Evolutionary conservation across 2,329 filamentous ascomycete species (phyloP).

Genomic region (Teratosphaeria pseudoeucalypti): DNA sequence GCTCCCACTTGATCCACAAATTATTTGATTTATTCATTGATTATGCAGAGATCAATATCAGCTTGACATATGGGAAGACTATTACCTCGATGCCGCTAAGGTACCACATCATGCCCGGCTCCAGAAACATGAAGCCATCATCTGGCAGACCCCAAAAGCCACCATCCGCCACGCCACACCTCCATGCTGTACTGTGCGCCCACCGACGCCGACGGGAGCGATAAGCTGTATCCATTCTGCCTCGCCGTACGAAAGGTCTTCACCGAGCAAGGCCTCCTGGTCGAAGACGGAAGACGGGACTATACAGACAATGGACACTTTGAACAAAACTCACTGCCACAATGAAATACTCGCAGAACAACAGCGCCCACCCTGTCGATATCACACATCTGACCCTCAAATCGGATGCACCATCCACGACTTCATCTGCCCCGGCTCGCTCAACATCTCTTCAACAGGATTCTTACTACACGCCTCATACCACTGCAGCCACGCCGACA

Average conservation of each 20-base stretch:
- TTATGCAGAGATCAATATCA: too few relatives aligned
- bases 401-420: not conserved
- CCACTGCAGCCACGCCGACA: conserved; percentile 20
- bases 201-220: conserved; percentile 34
- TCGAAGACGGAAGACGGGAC: conserved; percentile 39
- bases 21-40: too few relatives aligned
- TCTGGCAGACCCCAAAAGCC: conserved; percentile 26
- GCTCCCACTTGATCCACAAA: too few relatives aligned
- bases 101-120: conserved; percentile 1
- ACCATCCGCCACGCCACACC: conserved; percentile 42
- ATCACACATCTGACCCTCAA: not conserved
- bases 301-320: too few relatives aligned
- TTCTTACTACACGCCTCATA: conserved; percentile 22
- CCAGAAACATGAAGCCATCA: conserved; percentile 1
- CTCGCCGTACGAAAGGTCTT: conserved; percentile 47
- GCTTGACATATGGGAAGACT: too few relatives aligned
- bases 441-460: conserved; percentile 4
- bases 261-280: conserved; percentile 45
- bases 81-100: too few relatives aligned
- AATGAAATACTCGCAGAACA: not conserved
- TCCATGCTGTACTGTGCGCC: conserved; percentile 58
- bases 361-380: too few relatives aligned
- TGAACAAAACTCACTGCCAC: not conserved
- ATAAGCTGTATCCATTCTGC: conserved; percentile 48
- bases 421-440: not conserved